A percentile compares a stretch with the other conserved stretches of the same genome.
Conservation (phyloP, 78 protist species). For the Planoprotostelium fungivorum region DNA sequence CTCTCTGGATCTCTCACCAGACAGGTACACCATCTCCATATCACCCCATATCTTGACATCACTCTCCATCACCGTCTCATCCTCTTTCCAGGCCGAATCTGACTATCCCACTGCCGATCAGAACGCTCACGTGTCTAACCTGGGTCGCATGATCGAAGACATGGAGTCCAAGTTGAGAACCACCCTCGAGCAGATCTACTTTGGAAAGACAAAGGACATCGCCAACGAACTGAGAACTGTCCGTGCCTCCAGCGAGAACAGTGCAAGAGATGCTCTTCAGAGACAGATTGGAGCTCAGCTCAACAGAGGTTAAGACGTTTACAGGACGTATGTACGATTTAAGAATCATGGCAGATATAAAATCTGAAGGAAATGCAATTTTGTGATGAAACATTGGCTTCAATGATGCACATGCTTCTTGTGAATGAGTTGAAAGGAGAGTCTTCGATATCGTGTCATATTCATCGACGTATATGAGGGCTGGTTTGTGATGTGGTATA, state of each 20-base stretch:
- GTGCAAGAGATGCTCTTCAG: slow-evolving; percentile 54
- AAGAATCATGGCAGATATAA: too few species aligned
- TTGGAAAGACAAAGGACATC: slow-evolving; percentile 92
- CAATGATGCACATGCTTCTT: too few species aligned
- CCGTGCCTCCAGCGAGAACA: slow-evolving; percentile 42
- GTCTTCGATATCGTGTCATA: too few species aligned
- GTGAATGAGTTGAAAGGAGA: too few species aligned
- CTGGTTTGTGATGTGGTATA: too few species aligned
- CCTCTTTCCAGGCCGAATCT: slow-evolving; percentile 40
- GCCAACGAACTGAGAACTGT: slow-evolving; percentile 51
- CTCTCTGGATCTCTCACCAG: slow-evolving; percentile 85
- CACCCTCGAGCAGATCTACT: slow-evolving; percentile 88
- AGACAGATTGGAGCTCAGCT: slow-evolving; percentile 56
- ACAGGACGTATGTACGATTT: too few species aligned
- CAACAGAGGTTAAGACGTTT: neutral
- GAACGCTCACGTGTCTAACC: slow-evolving; percentile 83
- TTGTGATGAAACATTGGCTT: too few species aligned
- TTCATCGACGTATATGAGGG: too few species aligned
- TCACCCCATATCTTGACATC: neutral
- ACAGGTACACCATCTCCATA: slow-evolving; percentile 17
- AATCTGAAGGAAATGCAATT: too few species aligned
- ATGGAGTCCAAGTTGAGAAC: slow-evolving; percentile 87
- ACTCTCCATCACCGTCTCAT: neutral
- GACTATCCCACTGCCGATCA: slow-evolving; percentile 39
- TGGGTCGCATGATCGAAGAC: slow-evolving; percentile 93